phyloP scores from a whole-genome alignment of 805 yeast genomes.

The Cyberlindnera bimundalis region DNA sequence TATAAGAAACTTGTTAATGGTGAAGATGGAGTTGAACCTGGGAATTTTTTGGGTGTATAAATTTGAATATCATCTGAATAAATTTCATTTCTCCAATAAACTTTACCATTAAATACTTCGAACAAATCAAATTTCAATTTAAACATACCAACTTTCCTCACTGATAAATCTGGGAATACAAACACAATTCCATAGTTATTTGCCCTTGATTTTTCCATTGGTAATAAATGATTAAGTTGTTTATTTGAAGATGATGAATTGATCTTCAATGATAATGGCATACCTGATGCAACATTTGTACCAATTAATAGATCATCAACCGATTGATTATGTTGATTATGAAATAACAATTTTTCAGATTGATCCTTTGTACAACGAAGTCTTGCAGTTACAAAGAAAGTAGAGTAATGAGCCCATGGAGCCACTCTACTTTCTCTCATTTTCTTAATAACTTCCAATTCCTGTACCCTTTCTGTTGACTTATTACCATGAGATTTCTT shows the following conservation, averaged over 20 bases:
- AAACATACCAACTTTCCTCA: constrained; percentile 28
- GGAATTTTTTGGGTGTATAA: constrained; percentile 32
- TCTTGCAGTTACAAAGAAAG: constrained; percentile 26
- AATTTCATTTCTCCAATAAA: constrained; percentile 18
- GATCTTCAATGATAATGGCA: constrained; percentile 22
- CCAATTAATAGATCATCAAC: constrained; percentile 24
- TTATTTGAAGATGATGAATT: constrained; percentile 14
- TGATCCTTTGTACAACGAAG: constrained; percentile 12
- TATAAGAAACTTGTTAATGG: constrained; percentile 29
- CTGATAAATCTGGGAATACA: constrained; percentile 31
- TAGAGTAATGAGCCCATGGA: constrained; percentile 28
- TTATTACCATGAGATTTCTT: constrained; percentile 13
- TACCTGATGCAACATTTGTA: constrained; percentile 25
- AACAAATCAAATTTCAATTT: constrained; percentile 28
- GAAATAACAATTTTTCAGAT: constrained; percentile 11
- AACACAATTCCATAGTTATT: constrained; percentile 28
- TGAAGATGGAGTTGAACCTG: constrained; percentile 30
- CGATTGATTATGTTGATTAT: constrained; percentile 6
- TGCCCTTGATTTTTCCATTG: constrained; percentile 16
- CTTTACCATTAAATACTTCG: constrained; percentile 26
- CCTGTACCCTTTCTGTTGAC: constrained; percentile 20
- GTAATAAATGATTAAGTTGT: constrained; percentile 11
- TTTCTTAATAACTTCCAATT: constrained; percentile 17
- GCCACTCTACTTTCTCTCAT: constrained; percentile 21
- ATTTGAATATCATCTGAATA: constrained; percentile 26